Evolutionary conservation across 2,329 filamentous ascomycete species (phyloP), one percentile per base, ranked within the genome.

Genomic region (Amesomyces nigricolor): DNA sequence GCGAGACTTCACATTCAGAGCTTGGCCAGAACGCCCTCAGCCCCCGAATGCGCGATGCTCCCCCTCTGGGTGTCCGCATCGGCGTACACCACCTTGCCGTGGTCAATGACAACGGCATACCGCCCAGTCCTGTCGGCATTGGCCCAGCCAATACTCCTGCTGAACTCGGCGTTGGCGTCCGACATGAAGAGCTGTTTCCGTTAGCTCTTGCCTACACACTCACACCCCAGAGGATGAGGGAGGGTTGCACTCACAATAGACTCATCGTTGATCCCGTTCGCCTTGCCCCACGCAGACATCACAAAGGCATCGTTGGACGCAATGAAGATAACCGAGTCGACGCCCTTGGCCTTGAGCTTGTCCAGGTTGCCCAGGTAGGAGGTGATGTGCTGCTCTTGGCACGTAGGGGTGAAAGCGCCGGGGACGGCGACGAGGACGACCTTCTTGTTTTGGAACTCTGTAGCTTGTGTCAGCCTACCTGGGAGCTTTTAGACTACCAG

Each of bases 231-330:
- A 32, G 8, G 3, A 51, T 30, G 44, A 26, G 45, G 30, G 10
- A 19, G 29, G 5, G 45, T 32, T 35, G 9, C 51, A 70, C 78
- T 64, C 64, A 81, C 78, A 62, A 82, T 78, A 56, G 71, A 78
- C 64, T 92, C 86, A 61, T 85, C 83, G 68, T 81, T 85, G 68
- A 92, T 78, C 51, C 79, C 79, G 74, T 95, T 92, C 68, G 90
- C 89, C 81, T 95, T 95, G 74, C 84, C 87, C 89, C 89, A 94
- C 53, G 88, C 89, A 65, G 83, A 86, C 88, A 92, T 92, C 71
- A 95, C 90, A 69, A 79, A 95, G 61, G 85, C 77, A 73, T 95
- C 91, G 74, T 95, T 95, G 77, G 77, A 86, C 58, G 89, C 88
- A 67, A 95, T 86, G 68, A 94, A 83, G 63, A 89, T 81, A 66